Evolutionary conservation across 495 filamentous ascomycete genomes (phyloP).

Genomic region (Staphylotrichum longicolle): DNA sequence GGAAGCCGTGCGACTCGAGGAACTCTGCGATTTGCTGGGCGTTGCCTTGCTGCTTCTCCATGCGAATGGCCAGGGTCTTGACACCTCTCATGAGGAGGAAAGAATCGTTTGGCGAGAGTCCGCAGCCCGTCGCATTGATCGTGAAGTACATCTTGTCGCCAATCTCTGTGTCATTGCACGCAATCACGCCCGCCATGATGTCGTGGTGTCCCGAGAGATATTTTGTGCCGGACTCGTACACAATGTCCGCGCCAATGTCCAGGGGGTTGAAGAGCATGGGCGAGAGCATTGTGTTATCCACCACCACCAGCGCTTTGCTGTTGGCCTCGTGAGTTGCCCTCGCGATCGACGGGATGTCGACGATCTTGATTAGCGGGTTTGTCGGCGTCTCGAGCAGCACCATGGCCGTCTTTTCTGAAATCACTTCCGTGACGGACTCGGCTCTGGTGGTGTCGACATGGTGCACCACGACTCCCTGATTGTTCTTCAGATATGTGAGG

Average conservation of each 20-base stretch:
- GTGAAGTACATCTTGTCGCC: conserved; percentile 93
- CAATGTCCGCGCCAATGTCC: conserved; percentile 90
- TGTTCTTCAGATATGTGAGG: conserved; percentile 82
- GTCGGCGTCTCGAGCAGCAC: conserved; percentile 95
- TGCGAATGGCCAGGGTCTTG: conserved; percentile 93
- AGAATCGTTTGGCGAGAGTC: conserved; percentile 88
- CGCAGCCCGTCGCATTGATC: conserved; percentile 93
- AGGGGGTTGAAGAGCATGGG: conserved; percentile 89
- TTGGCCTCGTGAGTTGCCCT: conserved; percentile 72
- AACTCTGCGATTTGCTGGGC: conserved; percentile 88
- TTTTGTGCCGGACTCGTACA: conserved; percentile 96
- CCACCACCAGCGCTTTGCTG: conserved; percentile 76
- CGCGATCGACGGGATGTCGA: conserved; percentile 80
- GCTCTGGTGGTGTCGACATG: conserved; percentile 89
- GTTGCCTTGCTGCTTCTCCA: conserved; percentile 96
- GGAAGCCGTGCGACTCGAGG: conserved; percentile 87
- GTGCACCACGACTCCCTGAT: conserved; percentile 87
- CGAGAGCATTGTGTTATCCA: conserved; percentile 98
- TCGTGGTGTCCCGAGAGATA: conserved; percentile 98
- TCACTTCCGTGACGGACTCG: conserved; percentile 61
- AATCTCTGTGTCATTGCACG: conserved; percentile 73
- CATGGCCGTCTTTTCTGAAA: conserved; percentile 84
- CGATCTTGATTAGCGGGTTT: conserved; percentile 97
- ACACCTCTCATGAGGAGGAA: conserved; percentile 93
- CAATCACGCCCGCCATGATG: conserved; percentile 96